Conservation (phyloP, 257 asterid species). For the Ophiorrhiza pumila region DNA sequence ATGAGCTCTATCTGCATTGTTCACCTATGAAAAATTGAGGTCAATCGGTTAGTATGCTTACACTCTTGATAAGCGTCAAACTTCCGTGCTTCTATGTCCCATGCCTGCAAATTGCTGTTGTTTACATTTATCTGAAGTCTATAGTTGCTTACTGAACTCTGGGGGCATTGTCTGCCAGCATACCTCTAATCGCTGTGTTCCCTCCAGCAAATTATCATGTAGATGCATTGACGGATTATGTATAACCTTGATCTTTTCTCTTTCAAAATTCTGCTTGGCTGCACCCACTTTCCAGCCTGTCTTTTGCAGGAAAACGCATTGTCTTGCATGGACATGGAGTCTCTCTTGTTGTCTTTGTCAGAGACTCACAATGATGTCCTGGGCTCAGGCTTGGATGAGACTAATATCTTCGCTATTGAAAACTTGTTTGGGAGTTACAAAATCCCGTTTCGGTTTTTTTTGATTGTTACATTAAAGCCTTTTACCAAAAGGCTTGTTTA, state of each 20-base stretch:
- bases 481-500: too few relatives aligned
- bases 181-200: constrained; percentile 35
- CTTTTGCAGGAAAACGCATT: constrained; percentile 26
- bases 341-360: neutral
- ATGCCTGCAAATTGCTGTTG: neutral
- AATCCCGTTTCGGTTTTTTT: too few relatives aligned
- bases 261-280: constrained; percentile 37
- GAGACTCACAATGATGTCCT: neutral
- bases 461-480: too few relatives aligned
- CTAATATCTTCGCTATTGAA: neutral
- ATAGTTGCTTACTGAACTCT: neutral
- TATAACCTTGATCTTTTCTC: constrained; percentile 50
- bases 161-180: neutral
- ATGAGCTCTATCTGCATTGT: neutral
- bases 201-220: constrained; percentile 56
- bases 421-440: constrained; percentile 1
- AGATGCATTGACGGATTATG: constrained; percentile 50
- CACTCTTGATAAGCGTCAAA: neutral
- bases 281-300: constrained; percentile 17
- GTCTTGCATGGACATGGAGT: constrained; percentile 29
- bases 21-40: neutral
- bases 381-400: neutral
- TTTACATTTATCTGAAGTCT: neutral
- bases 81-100: neutral
- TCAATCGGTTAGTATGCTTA: neutral